phyloP scores from a whole-genome alignment of 257 asterid genomes.

The Solanum medicagineum region DNA sequence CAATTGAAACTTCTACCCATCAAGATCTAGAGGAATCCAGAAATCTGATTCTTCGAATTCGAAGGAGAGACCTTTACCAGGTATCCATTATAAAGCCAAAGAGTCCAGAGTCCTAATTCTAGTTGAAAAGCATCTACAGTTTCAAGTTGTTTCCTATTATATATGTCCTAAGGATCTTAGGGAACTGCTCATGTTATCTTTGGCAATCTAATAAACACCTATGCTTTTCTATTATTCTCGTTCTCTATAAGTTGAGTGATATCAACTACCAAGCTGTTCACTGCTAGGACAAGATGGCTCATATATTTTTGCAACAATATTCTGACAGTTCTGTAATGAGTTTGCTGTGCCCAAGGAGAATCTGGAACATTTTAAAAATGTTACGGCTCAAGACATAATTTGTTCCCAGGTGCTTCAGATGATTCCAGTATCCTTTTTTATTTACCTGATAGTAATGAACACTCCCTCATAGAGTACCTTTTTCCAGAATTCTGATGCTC shows the following conservation, averaged over 20 bases:
- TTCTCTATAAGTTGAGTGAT: neutral
- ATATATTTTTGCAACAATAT: neutral
- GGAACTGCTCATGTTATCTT: neutral
- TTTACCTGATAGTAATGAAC: neutral
- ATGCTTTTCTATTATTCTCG: neutral
- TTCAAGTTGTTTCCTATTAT: neutral
- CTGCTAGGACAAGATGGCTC: neutral
- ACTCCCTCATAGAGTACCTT: conserved; percentile 10
- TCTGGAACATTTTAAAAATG: conserved; percentile 46
- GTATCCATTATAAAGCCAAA: conserved; percentile 10
- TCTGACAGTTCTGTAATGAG: conserved; percentile 76
- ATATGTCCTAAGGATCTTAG: neutral
- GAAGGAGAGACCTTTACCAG: conserved; percentile 84
- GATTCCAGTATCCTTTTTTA: neutral
- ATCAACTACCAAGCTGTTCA: neutral
- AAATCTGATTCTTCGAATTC: conserved; percentile 65
- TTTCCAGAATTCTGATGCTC: conserved; percentile 44
- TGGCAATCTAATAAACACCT: neutral
- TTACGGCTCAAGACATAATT: conserved; percentile 70
- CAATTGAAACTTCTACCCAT: conserved; percentile 54
- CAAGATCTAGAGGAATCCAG: conserved; percentile 72
- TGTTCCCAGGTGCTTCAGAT: conserved; percentile 67
- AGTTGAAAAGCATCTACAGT: neutral
- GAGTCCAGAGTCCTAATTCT: neutral
- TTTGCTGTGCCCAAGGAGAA: conserved; percentile 73